Evolutionary conservation across 805 yeast genomes (phyloP), one percentile per base, ranked within the genome.

Genomic region (Saturnispora gosingensis): DNA sequence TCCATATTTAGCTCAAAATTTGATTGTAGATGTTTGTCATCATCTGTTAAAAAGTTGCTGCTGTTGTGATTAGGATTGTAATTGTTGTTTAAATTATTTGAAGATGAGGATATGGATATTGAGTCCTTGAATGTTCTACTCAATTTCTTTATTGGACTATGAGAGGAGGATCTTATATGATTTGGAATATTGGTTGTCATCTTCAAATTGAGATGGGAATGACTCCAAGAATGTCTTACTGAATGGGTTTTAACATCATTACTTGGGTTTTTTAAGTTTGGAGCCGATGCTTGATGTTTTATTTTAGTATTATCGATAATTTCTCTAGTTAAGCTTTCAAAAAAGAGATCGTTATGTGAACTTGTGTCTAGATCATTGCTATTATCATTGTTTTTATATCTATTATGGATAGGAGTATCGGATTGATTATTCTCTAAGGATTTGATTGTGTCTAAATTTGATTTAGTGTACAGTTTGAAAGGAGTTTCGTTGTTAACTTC

Each of bases 1-100:
- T 64, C 65, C 36, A 66, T 58, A 43, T 64, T 64, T 10, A 64
- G 51, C 35, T 64, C 65, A 6, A 60, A 59, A 27, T 18, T 16
- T 11, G 48, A 30, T 35, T 39, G 44, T 10, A 24, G 13, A 4
- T 13, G 10, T 7, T 8, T 25, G 20, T 47, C 22, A 20, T 27
- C 44, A 22, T 40, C 25, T 15, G n/a, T 22, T 18, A 38, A 8
- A 38, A 38, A 18, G 13, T 38, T 38, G 13, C 9, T 38, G 11
- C 22, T 38, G 42, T 20, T 38, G 42, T 16, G 25, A 16, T 38
- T 38, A 36, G 8, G 43, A 7, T 24, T 36, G 27, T 22, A 36
- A 36, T 46, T 18, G n/a, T 15, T 27, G 15, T 36, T 46, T n/a
- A 38, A 13, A 38, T 18, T 18, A 38, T 38, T 18, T 38, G 24